Evolutionary conservation across 805 yeast species (phyloP).

Genomic region (Metschnikowia rubicola): DNA sequence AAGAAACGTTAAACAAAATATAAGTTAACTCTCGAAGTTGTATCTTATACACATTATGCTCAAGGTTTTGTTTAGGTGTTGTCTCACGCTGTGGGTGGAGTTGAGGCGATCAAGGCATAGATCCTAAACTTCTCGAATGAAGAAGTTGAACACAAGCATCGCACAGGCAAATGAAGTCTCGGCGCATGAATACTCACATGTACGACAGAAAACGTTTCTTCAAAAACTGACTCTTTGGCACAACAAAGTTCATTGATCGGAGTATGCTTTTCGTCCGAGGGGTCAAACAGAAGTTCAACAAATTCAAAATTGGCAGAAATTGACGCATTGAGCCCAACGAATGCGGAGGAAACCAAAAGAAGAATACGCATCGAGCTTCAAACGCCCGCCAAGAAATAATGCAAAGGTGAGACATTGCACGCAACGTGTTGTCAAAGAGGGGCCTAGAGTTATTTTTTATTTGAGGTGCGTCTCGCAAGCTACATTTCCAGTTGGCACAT

Average conservation of each 20-base stretch:
- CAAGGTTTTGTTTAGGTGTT: not conserved
- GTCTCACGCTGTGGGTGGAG: conserved; percentile 7
- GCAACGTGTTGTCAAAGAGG: not conserved
- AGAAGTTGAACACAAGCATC: too few relatives aligned
- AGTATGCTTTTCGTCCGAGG: too few relatives aligned
- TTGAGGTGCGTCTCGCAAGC: too few relatives aligned
- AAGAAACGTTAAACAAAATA: not conserved
- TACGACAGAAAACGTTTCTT: too few relatives aligned
- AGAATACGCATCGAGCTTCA: not conserved
- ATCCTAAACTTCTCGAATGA: not conserved
- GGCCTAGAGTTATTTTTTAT: not conserved
- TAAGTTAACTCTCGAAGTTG: not conserved
- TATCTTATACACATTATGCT: not conserved
- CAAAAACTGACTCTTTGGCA: too few relatives aligned
- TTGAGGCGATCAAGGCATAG: not conserved
- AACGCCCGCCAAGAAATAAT: too few relatives aligned
- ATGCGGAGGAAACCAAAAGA: not conserved
- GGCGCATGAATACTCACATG: too few relatives aligned
- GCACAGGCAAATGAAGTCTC: too few relatives aligned
- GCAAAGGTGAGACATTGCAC: not conserved
- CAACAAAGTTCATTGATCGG: too few relatives aligned
- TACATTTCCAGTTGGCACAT: too few relatives aligned
- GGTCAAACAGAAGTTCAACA: too few relatives aligned
- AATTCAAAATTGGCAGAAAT: too few relatives aligned
- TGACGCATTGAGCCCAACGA: not conserved